Percentiles rank a stretch among this genome's conserved stretches.
These are phyloP conservation scores for Oropetium thomaeum DNA, from an alignment of 176 grass and related monocot species.

Conservation along the genomic window DNA sequence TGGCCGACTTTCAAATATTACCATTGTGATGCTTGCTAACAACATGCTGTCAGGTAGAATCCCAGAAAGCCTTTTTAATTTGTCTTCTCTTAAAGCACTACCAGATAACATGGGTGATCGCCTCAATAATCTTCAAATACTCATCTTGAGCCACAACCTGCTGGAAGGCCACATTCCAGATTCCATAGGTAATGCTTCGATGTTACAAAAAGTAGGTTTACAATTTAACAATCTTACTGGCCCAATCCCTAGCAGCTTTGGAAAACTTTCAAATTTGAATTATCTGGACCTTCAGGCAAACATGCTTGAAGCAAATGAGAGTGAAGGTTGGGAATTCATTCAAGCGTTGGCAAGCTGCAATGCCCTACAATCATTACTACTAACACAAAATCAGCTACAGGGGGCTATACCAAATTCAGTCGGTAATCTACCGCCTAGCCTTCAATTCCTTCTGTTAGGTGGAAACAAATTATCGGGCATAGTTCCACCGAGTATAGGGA, in stretches of 20 bases:
- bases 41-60: not conserved
- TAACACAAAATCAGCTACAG: not conserved
- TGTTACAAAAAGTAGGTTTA: not conserved
- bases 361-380: not conserved
- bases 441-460: not conserved
- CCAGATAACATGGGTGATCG: not conserved
- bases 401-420: constrained; percentile 17
- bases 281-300: not conserved
- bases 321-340: constrained; percentile 24
- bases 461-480: not conserved
- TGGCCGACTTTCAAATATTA: not conserved
- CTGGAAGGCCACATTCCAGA: constrained; percentile 32
- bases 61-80: not conserved
- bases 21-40: accelerated
- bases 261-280: not conserved
- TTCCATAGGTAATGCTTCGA: constrained; percentile 18
- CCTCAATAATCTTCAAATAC: not conserved
- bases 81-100: not conserved
- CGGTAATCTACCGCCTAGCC: not conserved
- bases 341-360: constrained; percentile 1
- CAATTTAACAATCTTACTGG: not conserved
- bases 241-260: constrained; percentile 4
- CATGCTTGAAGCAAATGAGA: not conserved
- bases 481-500: constrained; percentile 20
- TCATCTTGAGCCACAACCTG: not conserved